Evolutionary conservation across 78 protist genomes (phyloP).

Genomic region (Dictyostelium intermedium): DNA sequence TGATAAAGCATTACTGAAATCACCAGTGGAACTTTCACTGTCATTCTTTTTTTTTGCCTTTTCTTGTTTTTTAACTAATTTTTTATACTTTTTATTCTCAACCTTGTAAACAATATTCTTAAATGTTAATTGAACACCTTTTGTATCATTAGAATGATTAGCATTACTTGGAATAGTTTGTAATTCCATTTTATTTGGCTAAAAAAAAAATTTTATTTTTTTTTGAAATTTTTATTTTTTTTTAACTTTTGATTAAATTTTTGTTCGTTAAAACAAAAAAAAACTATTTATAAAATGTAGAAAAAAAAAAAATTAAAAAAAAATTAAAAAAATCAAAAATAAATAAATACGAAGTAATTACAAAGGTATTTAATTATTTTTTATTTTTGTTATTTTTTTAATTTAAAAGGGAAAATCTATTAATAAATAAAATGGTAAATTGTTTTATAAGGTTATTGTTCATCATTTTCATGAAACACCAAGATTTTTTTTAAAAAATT

Average conservation of each 20-base stretch:
- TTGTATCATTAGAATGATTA: neutral
- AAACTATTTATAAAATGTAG: too few species aligned
- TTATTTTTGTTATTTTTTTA: too few species aligned
- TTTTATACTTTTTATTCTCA: neutral
- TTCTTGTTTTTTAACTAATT: neutral
- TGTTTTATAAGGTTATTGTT: too few species aligned
- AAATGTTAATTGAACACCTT: constrained; percentile 21
- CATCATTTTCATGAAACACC: too few species aligned
- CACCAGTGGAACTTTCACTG: neutral
- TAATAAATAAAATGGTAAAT: too few species aligned
- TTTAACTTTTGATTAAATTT: neutral
- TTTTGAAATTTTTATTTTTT: neutral
- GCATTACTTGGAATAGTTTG: neutral
- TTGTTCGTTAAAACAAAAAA: neutral
- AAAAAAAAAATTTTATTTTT: too few species aligned
- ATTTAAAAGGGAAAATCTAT: too few species aligned
- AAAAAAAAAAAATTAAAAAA: too few species aligned
- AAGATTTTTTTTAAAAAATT: too few species aligned
- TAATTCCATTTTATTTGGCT: constrained; percentile 1
- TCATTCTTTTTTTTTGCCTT: neutral
- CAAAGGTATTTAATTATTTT: too few species aligned
- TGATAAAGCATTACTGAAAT: neutral
- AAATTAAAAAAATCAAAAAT: too few species aligned
- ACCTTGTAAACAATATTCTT: neutral
- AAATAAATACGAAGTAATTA: too few species aligned